These are phyloP conservation scores for Fulvia fulva DNA, from an alignment of 2,329 filamentous ascomycete genomes.

Conservation along the genomic window DNA sequence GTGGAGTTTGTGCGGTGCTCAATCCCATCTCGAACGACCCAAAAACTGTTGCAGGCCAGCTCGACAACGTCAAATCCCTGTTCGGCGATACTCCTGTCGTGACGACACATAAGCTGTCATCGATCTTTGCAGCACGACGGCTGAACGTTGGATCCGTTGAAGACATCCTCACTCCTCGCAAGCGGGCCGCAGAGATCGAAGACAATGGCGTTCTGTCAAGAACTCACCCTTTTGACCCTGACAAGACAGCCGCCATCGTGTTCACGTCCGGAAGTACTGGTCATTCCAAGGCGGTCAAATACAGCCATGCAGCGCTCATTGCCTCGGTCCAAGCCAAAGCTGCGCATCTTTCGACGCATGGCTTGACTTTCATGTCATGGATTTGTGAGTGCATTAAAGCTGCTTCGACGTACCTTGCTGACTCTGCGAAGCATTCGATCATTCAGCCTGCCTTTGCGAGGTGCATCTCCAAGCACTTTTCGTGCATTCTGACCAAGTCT, in stretches of 20 bases:
- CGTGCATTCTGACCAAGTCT: conserved; percentile 43
- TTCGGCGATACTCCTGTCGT: conserved; percentile 10
- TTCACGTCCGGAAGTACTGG: conserved; percentile 25
- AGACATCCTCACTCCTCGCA: not conserved
- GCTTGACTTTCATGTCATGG: conserved; percentile 19
- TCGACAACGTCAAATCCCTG: conserved; percentile 16
- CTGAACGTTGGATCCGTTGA: conserved; percentile 16
- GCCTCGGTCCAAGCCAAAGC: conserved; percentile 15
- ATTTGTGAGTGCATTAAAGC: conserved; percentile 2
- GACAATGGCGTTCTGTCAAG: not conserved
- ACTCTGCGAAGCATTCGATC: conserved; percentile 52
- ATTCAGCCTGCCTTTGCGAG: conserved; percentile 51
- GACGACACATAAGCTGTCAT: conserved; percentile 12
- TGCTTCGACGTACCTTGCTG: not conserved
- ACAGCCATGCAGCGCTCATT: conserved; percentile 15
- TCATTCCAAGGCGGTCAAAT: conserved; percentile 22
- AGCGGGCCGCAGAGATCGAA: not conserved
- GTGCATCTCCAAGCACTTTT: conserved; percentile 50
- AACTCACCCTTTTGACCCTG: not conserved
- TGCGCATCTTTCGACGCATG: conserved; percentile 5
- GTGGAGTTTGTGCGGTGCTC: conserved; percentile 21
- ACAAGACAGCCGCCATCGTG: conserved; percentile 18
- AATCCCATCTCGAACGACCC: conserved; percentile 21
- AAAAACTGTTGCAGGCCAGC: conserved; percentile 22
- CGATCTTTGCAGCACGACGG: conserved; percentile 10